Conservation (phyloP, 73 alveolate genomes). For the Symbiodinium pilosum region DNA sequence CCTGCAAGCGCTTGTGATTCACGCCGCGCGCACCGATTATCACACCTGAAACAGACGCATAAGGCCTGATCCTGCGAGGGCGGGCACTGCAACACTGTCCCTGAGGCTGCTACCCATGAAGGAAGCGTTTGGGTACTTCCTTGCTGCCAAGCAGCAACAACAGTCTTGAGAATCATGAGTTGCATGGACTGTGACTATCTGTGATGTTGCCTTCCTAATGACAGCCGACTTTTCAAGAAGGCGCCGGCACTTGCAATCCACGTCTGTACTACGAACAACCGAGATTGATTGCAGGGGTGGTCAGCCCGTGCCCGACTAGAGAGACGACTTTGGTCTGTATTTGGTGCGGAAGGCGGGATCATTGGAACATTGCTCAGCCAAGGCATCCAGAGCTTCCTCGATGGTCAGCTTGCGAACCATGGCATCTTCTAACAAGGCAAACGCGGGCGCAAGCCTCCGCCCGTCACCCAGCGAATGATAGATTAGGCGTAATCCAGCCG, state of each 20-base stretch:
- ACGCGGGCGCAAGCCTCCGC: constrained; percentile 65
- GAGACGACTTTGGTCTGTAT: constrained; percentile 24
- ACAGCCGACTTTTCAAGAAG: too few relatives aligned
- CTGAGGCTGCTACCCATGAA: constrained; percentile 31
- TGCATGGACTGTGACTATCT: background rate
- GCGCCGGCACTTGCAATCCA: too few relatives aligned
- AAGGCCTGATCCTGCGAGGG: background rate
- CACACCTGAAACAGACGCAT: constrained; percentile 7
- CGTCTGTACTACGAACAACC: too few relatives aligned
- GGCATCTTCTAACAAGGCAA: constrained; percentile 43
- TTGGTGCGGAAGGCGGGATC: constrained; percentile 56
- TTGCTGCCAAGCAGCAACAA: too few relatives aligned
- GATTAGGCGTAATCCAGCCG: constrained; percentile 9
- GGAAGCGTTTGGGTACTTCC: constrained; percentile 78
- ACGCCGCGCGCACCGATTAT: constrained; percentile 84
- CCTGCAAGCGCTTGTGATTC: constrained; percentile 90
- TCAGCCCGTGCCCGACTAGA: background rate
- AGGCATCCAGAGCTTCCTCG: constrained; percentile 35
- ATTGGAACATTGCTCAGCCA: constrained; percentile 36
- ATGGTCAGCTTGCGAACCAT: constrained; percentile 36
- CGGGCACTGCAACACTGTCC: background rate
- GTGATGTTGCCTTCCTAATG: too few relatives aligned
- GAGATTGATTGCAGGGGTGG: too few relatives aligned
- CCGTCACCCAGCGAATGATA: constrained; percentile 74
- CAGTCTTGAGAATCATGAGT: too few relatives aligned